These are phyloP conservation scores for Saccharomyces hybrid DNA, from an alignment of 1,139 yeast species.

Conservation along the genomic window DNA sequence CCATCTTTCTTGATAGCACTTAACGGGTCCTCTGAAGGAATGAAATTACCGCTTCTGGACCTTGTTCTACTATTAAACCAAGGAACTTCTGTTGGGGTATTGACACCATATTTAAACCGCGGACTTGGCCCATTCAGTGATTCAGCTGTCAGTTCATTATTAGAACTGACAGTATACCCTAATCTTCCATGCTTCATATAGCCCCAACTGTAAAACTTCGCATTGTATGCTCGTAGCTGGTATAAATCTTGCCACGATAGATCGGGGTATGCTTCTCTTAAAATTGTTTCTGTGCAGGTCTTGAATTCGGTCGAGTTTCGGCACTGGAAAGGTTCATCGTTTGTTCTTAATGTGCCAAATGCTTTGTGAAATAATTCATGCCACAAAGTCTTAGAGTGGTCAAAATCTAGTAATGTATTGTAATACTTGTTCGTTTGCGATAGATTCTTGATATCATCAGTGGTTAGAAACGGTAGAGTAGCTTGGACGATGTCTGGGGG, in stretches of 20 bases:
- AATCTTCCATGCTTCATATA: conserved; percentile 46
- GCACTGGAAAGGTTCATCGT: conserved; percentile 37
- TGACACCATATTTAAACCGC: conserved; percentile 35
- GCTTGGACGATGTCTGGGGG: conserved; percentile 30
- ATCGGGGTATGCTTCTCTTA: conserved; percentile 25
- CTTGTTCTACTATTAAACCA: conserved; percentile 16
- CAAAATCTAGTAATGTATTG: conserved; percentile 28
- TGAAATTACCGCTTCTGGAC: neutral
- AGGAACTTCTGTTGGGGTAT: conserved; percentile 39
- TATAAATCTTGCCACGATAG: conserved; percentile 48
- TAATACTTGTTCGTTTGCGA: conserved; percentile 38
- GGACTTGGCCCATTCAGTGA: conserved; percentile 26
- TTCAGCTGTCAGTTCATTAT: conserved; percentile 28
- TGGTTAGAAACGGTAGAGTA: conserved; percentile 32
- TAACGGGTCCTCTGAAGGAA: conserved; percentile 18
- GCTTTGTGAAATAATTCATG: conserved; percentile 42
- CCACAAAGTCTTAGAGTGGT: conserved; percentile 40
- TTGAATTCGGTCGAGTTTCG: conserved; percentile 16
- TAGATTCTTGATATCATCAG: conserved; percentile 42
- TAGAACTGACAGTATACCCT: conserved; percentile 40
- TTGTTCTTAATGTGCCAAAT: conserved; percentile 37
- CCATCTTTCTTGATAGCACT: conserved; percentile 12
- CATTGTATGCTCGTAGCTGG: conserved; percentile 37
- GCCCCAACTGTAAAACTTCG: conserved; percentile 60
- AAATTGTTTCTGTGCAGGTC: conserved; percentile 29